Conservation (phyloP, 768 basidiomycete genomes). For the Pulveroboletus sp. region DNA sequence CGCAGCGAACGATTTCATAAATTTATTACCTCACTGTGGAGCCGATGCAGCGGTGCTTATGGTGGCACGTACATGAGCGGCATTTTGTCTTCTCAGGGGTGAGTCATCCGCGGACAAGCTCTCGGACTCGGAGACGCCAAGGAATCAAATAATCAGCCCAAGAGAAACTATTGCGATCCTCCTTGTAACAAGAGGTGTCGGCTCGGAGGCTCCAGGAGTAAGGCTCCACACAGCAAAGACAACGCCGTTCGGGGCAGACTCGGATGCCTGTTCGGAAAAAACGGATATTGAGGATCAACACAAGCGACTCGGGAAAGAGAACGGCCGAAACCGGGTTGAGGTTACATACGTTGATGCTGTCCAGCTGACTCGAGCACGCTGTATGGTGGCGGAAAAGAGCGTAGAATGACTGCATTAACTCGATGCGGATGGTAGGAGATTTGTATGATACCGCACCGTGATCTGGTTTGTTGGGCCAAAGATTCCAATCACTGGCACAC, state of each 20-base stretch:
- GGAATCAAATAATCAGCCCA: not conserved
- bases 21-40: slow-evolving; percentile 13
- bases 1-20: not conserved
- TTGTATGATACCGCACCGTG: not conserved
- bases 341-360: not conserved
- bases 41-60: not conserved
- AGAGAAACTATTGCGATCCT: slow-evolving; percentile 1
- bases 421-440: too few species aligned
- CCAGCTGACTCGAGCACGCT: not conserved
- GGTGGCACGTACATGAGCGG: not conserved
- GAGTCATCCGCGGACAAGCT: slow-evolving; percentile 9
- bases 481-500: too few species aligned
- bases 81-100: not conserved
- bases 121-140: slow-evolving; percentile 9
- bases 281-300: slow-evolving; percentile 6
- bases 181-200: not conserved
- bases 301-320: not conserved
- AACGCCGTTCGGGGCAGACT: not conserved
- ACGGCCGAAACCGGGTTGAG: not conserved
- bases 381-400: not conserved
- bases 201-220: not conserved
- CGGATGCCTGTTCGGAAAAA: not conserved
- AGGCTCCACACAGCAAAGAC: slow-evolving; percentile 1
- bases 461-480: not conserved
- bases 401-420: not conserved